Conservation (phyloP, 345 rosid species). For the Salix dunnii region DNA sequence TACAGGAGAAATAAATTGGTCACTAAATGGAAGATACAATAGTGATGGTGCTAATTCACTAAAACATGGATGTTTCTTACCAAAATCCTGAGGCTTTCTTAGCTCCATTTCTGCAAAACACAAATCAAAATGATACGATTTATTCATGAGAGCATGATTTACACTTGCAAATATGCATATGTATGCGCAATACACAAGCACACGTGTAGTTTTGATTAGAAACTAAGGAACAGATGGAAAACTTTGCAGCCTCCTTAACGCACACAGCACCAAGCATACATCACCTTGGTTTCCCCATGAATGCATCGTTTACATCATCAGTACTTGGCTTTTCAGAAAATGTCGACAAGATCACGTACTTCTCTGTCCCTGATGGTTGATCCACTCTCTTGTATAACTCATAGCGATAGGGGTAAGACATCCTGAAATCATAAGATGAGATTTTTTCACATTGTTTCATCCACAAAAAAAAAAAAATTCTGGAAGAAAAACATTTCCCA, state of each 20-base stretch:
- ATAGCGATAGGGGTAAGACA: constrained; percentile 58
- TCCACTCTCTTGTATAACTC: constrained; percentile 79
- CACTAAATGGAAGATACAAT: background rate
- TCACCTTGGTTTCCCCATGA: constrained; percentile 64
- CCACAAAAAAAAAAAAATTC: background rate
- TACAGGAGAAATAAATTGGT: constrained; percentile 22
- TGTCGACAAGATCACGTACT: constrained; percentile 53
- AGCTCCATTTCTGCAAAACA: constrained; percentile 39
- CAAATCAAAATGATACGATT: background rate
- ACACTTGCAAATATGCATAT: background rate
- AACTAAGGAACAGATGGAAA: background rate
- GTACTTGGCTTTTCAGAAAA: constrained; percentile 54
- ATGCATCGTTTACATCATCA: constrained; percentile 74
- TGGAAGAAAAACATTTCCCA: background rate
- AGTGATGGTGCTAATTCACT: background rate
- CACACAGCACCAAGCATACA: background rate
- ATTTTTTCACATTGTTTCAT: background rate
- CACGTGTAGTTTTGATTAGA: too few species aligned
- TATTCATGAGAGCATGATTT: background rate
- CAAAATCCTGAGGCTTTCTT: constrained; percentile 67
- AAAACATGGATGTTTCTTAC: constrained; percentile 32
- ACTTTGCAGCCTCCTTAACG: background rate
- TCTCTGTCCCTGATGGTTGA: constrained; percentile 50
- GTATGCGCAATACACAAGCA: background rate
- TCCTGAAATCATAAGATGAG: constrained; percentile 35